A percentile compares a stretch with the other conserved stretches of the same genome.
Evolutionary conservation across 2,329 filamentous ascomycete species (phyloP).

Genomic region (Venturia carpophila): DNA sequence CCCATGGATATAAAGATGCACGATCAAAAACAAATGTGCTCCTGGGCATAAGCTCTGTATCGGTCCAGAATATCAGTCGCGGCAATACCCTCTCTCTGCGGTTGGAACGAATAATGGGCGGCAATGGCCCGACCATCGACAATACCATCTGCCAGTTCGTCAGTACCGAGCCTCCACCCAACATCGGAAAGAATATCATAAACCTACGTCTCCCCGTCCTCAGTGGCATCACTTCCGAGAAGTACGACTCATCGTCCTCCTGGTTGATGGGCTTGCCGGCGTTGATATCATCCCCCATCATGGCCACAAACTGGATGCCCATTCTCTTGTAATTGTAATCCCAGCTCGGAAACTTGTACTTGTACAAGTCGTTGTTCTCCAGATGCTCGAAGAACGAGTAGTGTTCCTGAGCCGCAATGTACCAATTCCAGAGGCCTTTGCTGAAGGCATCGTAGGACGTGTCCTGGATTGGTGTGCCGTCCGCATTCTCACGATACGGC

Average conservation of each 20-base stretch:
- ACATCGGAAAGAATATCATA: not conserved
- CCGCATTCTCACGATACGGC: constrained; percentile 30
- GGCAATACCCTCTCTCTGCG: constrained; percentile 36
- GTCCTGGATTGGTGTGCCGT: constrained; percentile 40
- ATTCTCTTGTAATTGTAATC: constrained; percentile 44
- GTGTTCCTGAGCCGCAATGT: constrained; percentile 40
- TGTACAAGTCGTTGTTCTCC: constrained; percentile 22
- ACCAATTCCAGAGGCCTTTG: constrained; percentile 42
- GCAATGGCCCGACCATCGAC: constrained; percentile 49
- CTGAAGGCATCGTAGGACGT: constrained; percentile 42
- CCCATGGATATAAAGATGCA: not conserved
- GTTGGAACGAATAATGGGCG: constrained; percentile 46
- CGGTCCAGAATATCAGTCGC: constrained; percentile 47
- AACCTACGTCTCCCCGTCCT: constrained; percentile 32
- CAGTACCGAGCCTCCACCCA: not conserved
- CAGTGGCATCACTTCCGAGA: constrained; percentile 33
- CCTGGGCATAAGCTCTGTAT: constrained; percentile 46
- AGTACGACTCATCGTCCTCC: constrained; percentile 42
- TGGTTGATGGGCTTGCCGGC: constrained; percentile 38
- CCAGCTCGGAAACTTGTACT: constrained; percentile 30
- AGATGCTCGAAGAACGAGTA: constrained; percentile 31
- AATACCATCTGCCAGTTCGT: constrained; percentile 29
- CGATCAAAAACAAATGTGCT: constrained; percentile 39
- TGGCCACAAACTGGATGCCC: constrained; percentile 48
- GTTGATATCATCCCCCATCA: constrained; percentile 47